Evolutionary conservation across 306 rosid genomes (phyloP), one percentile per base, ranked within the genome.

Genomic region (Casuarina equisetifolia): DNA sequence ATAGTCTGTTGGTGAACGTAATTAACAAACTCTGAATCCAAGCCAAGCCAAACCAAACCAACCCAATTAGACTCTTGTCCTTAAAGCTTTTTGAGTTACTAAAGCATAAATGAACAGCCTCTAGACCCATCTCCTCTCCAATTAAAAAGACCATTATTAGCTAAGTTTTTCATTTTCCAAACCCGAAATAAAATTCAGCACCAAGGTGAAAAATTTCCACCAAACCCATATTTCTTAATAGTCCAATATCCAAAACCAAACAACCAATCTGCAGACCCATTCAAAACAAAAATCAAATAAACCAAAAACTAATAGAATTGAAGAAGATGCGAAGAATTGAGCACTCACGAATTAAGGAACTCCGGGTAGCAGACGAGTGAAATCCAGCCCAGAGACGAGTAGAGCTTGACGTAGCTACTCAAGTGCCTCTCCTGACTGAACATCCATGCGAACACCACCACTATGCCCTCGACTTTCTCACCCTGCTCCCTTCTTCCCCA

Each of bases 361-460:
- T 94, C 90, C 49, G 97, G 83, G 82, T 94, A 93, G 80, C 97
- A 90, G 44, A 94, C 71, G 12, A 92, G 91, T 9, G 98, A 89
- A 81, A 92, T 86, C 97, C 98, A 94, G 5, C 96, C 89, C 15
- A 90, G 17, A 77, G 93, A 94, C 9, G 91, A 81, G 81, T 90
- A 94, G 59, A 94, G 89, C 71, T 92, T 86, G 46, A 84, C 91
- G 70, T 88, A 94, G 86, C 78, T 90, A 76, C 79, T 88, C 81
- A 94, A 62, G 53, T 92, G 93, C 85, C 75, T 82, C 52, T 94
- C 93, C 43, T 94, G 91, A 82, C 97, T 90, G 6, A 94, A 92
- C 96, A 92, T 89, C 98, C 96, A 94, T 38, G 93, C 92, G 70
- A 94, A 94, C 77, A 89, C 79, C 77, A 92, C 94, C 19, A 94